phyloP scores from a whole-genome alignment of 768 basidiomycete species.

The Clathrus columnatus region DNA sequence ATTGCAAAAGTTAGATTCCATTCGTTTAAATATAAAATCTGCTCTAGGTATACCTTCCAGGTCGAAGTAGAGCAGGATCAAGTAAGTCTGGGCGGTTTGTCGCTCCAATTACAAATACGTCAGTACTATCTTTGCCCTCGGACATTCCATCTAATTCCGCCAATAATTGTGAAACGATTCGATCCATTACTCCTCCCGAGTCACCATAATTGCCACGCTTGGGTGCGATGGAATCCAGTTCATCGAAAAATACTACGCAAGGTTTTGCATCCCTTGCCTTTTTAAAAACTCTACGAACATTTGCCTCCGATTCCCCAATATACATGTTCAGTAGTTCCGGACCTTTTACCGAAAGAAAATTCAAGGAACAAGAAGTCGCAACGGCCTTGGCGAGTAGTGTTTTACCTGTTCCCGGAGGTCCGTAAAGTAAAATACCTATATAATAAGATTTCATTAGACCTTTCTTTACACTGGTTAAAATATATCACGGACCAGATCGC shows the following conservation, averaged over 20 bases:
- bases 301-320: conserved; percentile 96
- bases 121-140: conserved; percentile 44
- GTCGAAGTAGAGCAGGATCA: conserved; percentile 81
- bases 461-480: not conserved
- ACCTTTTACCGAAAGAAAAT: conserved; percentile 96
- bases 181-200: conserved; percentile 96
- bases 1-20: no score
- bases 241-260: conserved; percentile 96
- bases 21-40: not conserved
- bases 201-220: conserved; percentile 93
- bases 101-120: conserved; percentile 92
- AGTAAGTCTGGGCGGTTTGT: conserved; percentile 91
- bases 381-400: conserved; percentile 94
- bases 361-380: conserved; percentile 88
- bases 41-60: conserved; percentile 54
- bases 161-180: conserved; percentile 89
- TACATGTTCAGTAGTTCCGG: conserved; percentile 97
- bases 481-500: conserved; percentile 60
- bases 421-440: conserved; percentile 82
- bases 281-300: conserved; percentile 89
- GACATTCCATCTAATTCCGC: conserved; percentile 93
- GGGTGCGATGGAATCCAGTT: conserved; percentile 89
- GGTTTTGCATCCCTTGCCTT: conserved; percentile 85
- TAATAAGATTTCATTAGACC: not conserved
- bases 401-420: conserved; percentile 94